These are phyloP conservation scores for Apophysomyces variabilis DNA, from an alignment of 371 early-diverging fungal species.

Conservation along the genomic window DNA sequence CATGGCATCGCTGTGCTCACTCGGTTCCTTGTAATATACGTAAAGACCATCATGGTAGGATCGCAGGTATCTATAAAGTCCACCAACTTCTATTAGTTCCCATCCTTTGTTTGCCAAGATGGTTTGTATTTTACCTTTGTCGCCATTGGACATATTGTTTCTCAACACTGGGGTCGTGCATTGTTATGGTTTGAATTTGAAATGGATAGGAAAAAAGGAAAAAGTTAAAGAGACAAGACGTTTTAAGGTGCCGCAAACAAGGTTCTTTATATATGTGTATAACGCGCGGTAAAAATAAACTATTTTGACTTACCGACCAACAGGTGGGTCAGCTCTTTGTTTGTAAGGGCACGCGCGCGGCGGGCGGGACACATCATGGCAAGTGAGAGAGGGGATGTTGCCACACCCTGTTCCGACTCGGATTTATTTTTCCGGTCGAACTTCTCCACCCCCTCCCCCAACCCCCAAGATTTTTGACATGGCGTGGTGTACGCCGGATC, in stretches of 20 bases:
- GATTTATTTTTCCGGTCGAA: neutral
- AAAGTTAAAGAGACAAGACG: neutral
- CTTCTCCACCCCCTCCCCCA: neutral
- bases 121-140: constrained; percentile 15
- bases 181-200: constrained; percentile 1
- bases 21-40: constrained; percentile 54
- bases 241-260: neutral
- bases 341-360: neutral
- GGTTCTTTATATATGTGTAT: neutral
- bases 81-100: neutral
- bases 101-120: neutral
- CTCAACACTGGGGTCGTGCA: constrained; percentile 25
- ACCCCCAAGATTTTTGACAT: neutral
- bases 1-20: constrained; percentile 42
- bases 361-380: neutral
- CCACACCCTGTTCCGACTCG: neutral
- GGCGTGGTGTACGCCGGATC: neutral
- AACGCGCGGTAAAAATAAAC: constrained; percentile 3
- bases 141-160: constrained; percentile 36
- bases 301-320: neutral
- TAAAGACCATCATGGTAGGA: constrained; percentile 47
- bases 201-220: constrained; percentile 13
- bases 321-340: neutral
- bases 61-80: constrained; percentile 41
- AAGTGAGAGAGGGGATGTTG: neutral